phyloP scores from a whole-genome alignment of 2,329 filamentous ascomycete species.

The Corniculantispora saksenae region DNA sequence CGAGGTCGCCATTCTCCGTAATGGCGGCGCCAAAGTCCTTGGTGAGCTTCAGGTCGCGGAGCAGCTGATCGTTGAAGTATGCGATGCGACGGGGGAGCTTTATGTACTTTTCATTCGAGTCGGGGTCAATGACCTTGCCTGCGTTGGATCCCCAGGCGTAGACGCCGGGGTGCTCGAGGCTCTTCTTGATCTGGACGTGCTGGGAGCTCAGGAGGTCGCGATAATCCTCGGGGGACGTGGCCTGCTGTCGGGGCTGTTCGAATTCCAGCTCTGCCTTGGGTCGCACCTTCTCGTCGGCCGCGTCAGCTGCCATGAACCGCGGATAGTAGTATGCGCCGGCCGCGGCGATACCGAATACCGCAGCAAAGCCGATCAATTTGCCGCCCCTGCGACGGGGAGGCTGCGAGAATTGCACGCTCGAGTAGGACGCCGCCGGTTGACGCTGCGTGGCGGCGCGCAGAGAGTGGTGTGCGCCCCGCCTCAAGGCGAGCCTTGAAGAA shows the following conservation, averaged over 20 bases:
- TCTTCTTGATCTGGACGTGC: conserved; percentile 83
- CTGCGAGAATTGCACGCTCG: conserved; percentile 15
- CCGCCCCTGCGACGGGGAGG: conserved; percentile 28
- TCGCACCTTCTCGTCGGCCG: conserved; percentile 21
- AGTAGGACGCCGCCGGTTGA: conserved; percentile 8
- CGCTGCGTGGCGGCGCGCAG: conserved; percentile 10
- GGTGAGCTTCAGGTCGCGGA: conserved; percentile 86
- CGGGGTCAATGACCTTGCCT: conserved; percentile 81
- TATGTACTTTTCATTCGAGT: conserved; percentile 73
- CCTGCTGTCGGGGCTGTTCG: conserved; percentile 63
- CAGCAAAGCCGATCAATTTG: conserved; percentile 32
- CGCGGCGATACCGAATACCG: conserved; percentile 41
- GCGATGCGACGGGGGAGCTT: conserved; percentile 77
- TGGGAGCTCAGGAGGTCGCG: conserved; percentile 79
- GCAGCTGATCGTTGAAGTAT: conserved; percentile 80
- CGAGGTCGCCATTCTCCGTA: conserved; percentile 80
- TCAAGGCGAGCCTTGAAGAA: not conserved
- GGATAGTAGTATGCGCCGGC: conserved; percentile 43
- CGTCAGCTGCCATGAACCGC: conserved; percentile 32
- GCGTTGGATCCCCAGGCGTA: conserved; percentile 92
- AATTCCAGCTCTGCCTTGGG: conserved; percentile 61
- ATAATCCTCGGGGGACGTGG: conserved; percentile 68
- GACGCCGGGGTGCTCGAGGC: conserved; percentile 79
- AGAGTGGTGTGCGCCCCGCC: not conserved
- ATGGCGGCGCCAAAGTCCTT: conserved; percentile 82